Base-by-base conservation (phyloP, 2,329 filamentous ascomycete genomes). In the Trichoderma sp. region DNA sequence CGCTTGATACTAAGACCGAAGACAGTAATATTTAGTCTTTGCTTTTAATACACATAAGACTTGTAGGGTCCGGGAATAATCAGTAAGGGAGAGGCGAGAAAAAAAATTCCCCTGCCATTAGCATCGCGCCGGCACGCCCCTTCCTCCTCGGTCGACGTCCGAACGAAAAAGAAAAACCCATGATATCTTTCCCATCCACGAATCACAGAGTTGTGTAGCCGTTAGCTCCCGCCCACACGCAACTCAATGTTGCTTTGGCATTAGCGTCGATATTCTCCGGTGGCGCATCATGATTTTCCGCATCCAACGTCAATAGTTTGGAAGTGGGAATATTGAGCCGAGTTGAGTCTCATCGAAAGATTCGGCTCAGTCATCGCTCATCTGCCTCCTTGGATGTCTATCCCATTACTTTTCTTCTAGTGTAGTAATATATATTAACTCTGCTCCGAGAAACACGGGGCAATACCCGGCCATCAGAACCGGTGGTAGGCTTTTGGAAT, bases 61-160 rank as follows among this genome's bases (percentile, higher is more conserved):
- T 9, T n/a, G 24, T 43, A 58, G 21, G 15, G 36, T 5, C 36
- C 69, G 67, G 67, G 57, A 62, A 70, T 39, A 62, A 60, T 34
- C 67, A 70, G 39, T 34, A 43, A 60, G 51, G 69, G 51, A 51
- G 47, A 66, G 36, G 47, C 21, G 24, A 24, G 30, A 62, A 26
- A 53, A 32, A n/a, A 65, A 30, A 47, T 53, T 53, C 28, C 67
- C 57, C 30, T 61, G 67, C 56, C n/a, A 28, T 70, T 70, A 70
- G 67, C 21, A 70, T 61, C 67, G 24, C 32, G 56, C 70, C 58
- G 57, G 66, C 58, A 56, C 60, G 34, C 66, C 58, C 60, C 43
- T 64, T 43, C 71, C 66, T 43, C 51, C 71, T 72, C 71, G 71
- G 71, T 72, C 71, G 71, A 70, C 60, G 71, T 71, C 71, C 71